These are phyloP conservation scores for Basidiobolus meristosporus DNA, from an alignment of 371 early-diverging fungal genomes.

Conservation along the genomic window DNA sequence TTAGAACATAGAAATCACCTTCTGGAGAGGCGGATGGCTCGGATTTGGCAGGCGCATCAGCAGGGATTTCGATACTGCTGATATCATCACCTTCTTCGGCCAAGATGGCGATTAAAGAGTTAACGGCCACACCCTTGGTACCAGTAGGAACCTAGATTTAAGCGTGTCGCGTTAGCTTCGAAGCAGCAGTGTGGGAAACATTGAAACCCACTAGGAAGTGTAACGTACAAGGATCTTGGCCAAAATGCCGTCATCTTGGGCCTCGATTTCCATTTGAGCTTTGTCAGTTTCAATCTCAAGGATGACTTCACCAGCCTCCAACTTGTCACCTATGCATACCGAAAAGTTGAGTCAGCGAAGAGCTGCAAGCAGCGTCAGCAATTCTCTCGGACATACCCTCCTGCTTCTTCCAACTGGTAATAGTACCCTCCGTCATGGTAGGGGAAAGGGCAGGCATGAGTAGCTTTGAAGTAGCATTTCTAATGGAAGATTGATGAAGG, in stretches of 20 bases:
- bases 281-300: slow-evolving; percentile 98
- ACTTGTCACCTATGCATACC: slow-evolving; percentile 80
- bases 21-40: slow-evolving; percentile 8
- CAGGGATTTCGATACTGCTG: slow-evolving; percentile 43
- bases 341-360: too few relatives aligned
- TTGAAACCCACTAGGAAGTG: too few relatives aligned
- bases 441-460: slow-evolving; percentile 96
- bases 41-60: slow-evolving; percentile 14
- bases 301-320: slow-evolving; percentile 89
- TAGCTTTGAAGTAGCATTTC: too few relatives aligned
- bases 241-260: slow-evolving; percentile 93
- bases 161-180: too few relatives aligned
- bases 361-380: too few relatives aligned
- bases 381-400: slow-evolving; percentile 6
- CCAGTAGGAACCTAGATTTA: slow-evolving; percentile 16
- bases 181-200: too few relatives aligned
- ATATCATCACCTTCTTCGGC: slow-evolving; percentile 80
- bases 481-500: too few relatives aligned
- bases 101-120: slow-evolving; percentile 49
- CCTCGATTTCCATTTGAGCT: slow-evolving; percentile 99
- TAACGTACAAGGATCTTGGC: slow-evolving; percentile 87
- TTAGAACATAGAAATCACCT: too few relatives aligned
- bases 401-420: slow-evolving; percentile 88
- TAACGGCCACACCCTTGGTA: slow-evolving; percentile 2
- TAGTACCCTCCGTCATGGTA: slow-evolving; percentile 95